Evolutionary conservation across 129 eudicot genomes (phyloP).

Genomic region (Pulicaria dysenterica): DNA sequence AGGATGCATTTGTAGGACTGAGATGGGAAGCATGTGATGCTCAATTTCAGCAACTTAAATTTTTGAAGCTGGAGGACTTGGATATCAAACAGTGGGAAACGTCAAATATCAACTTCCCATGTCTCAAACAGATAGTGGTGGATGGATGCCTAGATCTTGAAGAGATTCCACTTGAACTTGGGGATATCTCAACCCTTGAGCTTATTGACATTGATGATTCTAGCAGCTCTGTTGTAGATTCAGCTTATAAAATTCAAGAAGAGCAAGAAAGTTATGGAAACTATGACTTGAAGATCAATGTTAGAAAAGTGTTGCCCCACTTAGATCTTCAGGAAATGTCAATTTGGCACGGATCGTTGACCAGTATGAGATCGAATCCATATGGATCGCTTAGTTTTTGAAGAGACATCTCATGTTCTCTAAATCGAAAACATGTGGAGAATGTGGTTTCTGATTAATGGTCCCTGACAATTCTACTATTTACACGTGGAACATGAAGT

Average conservation of each 20-base stretch:
- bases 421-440: too few relatives aligned
- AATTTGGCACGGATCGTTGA: too few relatives aligned
- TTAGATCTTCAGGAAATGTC: too few relatives aligned
- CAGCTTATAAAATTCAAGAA: conserved; percentile 1
- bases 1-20: conserved; percentile 36
- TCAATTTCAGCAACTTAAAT: conserved; percentile 35
- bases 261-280: conserved; percentile 22
- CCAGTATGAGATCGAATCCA: too few relatives aligned
- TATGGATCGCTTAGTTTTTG: too few relatives aligned
- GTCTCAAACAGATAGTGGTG: conserved; percentile 26
- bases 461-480: too few relatives aligned
- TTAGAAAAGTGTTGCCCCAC: background rate
- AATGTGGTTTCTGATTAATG: too few relatives aligned
- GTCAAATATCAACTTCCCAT: conserved; percentile 23
- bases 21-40: conserved; percentile 32
- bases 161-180: conserved; percentile 33
- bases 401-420: too few relatives aligned
- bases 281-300: conserved; percentile 3
- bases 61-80: conserved; percentile 20
- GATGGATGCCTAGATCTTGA: conserved; percentile 3
- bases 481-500: too few relatives aligned
- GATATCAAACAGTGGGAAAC: conserved; percentile 24
- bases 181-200: conserved; percentile 32
- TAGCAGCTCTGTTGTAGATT: background rate
- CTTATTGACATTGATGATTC: conserved; percentile 1